A percentile compares a stretch with the other conserved stretches of the same genome.
Conservation (phyloP, 2,329 filamentous ascomycete genomes). For the Curvularia sp. region DNA sequence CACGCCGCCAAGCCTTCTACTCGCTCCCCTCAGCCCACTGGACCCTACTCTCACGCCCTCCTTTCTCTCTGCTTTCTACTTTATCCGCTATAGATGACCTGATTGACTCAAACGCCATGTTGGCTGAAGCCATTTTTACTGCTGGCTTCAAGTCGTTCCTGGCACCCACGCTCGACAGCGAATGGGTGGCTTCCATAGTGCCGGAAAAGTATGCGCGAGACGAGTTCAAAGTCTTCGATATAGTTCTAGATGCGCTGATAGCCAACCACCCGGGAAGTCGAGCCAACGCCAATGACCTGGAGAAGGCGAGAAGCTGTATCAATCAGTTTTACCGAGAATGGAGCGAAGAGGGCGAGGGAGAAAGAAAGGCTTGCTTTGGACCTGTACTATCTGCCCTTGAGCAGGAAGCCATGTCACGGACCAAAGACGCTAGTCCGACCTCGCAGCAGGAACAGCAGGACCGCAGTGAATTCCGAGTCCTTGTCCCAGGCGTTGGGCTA, state of each 20-base stretch:
- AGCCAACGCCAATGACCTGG: slow-evolving; percentile 76
- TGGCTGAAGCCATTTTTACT: slow-evolving; percentile 80
- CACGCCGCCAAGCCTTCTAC: slow-evolving; percentile 91
- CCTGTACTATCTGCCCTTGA: slow-evolving; percentile 74
- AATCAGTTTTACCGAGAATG: slow-evolving; percentile 96
- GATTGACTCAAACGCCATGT: slow-evolving; percentile 84
- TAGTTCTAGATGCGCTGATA: slow-evolving; percentile 69
- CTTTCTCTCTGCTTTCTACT: slow-evolving; percentile 82
- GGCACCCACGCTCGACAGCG: slow-evolving; percentile 40
- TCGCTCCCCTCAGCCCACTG: slow-evolving; percentile 84
- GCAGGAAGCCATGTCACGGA: slow-evolving; percentile 35
- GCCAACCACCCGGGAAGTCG: slow-evolving; percentile 51
- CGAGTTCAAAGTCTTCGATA: slow-evolving; percentile 45
- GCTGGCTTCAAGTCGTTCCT: slow-evolving; percentile 46
- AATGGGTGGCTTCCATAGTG: slow-evolving; percentile 44
- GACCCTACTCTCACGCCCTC: slow-evolving; percentile 78
- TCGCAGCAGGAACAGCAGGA: slow-evolving; percentile 13
- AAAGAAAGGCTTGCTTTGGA: slow-evolving; percentile 78
- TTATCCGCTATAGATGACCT: slow-evolving; percentile 82
- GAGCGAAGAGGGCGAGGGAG: slow-evolving; percentile 76
- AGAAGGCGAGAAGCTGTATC: slow-evolving; percentile 91
- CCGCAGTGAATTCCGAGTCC: slow-evolving; percentile 63
- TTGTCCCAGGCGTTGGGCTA: slow-evolving; percentile 89
- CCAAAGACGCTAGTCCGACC: no score
- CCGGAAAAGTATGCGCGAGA: slow-evolving; percentile 38